Evolutionary conservation across 2,329 filamentous ascomycete genomes (phyloP).

Genomic region (Arthrobotrys sinensis): DNA sequence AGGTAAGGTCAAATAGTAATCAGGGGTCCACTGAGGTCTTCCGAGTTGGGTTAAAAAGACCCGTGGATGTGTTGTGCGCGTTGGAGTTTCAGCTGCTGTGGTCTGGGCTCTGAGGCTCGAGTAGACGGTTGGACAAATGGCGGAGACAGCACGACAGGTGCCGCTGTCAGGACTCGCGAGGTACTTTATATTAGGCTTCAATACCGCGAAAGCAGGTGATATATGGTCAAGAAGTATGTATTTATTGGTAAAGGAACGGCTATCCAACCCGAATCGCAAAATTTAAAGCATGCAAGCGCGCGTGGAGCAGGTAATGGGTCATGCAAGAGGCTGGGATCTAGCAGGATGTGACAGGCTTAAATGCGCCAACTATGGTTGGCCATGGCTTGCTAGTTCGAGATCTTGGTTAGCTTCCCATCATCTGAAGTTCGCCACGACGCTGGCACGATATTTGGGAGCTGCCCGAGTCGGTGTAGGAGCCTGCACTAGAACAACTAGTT

Average conservation of each 20-base stretch:
- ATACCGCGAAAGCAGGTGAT: neutral
- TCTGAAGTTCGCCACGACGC: conserved; percentile 2
- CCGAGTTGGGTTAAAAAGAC: too few species aligned
- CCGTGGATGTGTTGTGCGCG: conserved; percentile 11
- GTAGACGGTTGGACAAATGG: conserved; percentile 11
- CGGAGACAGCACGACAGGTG: neutral
- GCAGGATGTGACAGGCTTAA: conserved; percentile 20
- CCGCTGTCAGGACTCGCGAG: neutral
- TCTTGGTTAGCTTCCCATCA: conserved; percentile 9
- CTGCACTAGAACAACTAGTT: too few species aligned
- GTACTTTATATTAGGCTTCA: neutral
- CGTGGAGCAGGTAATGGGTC: conserved; percentile 10
- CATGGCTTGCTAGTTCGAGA: neutral
- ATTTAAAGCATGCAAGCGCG: conserved; percentile 5
- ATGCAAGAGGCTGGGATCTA: conserved; percentile 52
- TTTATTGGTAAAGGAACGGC: neutral
- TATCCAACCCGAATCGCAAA: conserved; percentile 6
- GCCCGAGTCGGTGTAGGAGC: neutral
- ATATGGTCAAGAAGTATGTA: neutral
- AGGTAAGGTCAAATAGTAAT: too few species aligned
- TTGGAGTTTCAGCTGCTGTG: neutral
- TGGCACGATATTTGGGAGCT: neutral
- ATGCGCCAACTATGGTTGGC: conserved; percentile 7
- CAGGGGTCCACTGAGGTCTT: too few species aligned
- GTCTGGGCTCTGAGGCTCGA: conserved; percentile 17